Evolutionary conservation across 2,329 filamentous ascomycete species (phyloP), one percentile per base, ranked within the genome.

Genomic region (Xylaria sp.): DNA sequence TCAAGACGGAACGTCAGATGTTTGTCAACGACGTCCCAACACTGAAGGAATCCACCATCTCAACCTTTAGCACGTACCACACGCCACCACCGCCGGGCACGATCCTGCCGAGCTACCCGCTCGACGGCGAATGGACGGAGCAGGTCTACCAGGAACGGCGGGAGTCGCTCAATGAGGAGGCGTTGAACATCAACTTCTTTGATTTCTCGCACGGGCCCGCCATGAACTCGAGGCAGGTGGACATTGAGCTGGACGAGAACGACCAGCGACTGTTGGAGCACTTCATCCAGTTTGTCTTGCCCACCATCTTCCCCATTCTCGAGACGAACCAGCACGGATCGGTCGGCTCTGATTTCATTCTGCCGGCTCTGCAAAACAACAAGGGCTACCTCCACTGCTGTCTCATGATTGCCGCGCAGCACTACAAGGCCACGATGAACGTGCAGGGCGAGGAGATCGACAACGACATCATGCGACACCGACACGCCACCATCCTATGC

Each of bases 381-480:
- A 94, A 93, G 80, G 91, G 90, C 73, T 99, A 97, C 80, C 86
- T 97, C 36, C 94, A 98, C 84, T 97, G 94, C 83, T 98, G 95
- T 81, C 85, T 99, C 70, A 97, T 93, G 84, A 93, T 97, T 68
- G 90, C 96, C 9, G 95, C 94, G 2, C 93, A 97, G 77, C 96
- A 99, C 81, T 89, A 93, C 81, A 97, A 97, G 84, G 89, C 91
- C 2, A 92, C 91, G 0, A 86, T 90, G 77, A 85, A 87, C 65
- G 81, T 91, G 7, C 82, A 87, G 56, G 87, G 85, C 61, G 91
- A 93, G 64, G 90, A 94, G 75, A 90, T 97, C 65, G 93, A 97
- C 80, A 87, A 90, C 71, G 94, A 97, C 78, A 97, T 98, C 77
- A 91, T 97, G 87, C 90, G 93, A 74, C 95, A 98, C 80, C 91